These are phyloP conservation scores for Podaxis sp. DNA, from an alignment of 768 basidiomycete genomes.

Conservation along the genomic window DNA sequence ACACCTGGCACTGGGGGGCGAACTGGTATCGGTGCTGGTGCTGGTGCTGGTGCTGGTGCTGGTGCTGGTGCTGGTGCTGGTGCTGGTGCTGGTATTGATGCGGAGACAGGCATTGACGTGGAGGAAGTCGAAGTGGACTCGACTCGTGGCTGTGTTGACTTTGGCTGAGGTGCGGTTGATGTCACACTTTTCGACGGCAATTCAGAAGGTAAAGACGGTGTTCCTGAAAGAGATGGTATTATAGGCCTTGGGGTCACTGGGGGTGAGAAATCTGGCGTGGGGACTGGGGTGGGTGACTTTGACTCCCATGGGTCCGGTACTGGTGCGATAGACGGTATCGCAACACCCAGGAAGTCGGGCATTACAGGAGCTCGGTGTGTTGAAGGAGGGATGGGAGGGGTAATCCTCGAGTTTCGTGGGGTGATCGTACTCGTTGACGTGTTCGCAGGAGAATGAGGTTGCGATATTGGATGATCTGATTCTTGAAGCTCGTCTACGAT, in stretches of 20 bases:
- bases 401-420: neutral
- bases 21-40: neutral
- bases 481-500: neutral
- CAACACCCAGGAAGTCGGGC: neutral
- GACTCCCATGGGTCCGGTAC: neutral
- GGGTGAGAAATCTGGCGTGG: neutral
- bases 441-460: neutral
- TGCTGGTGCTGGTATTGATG: neutral
- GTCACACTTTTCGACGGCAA: neutral
- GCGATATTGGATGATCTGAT: neutral
- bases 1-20: neutral
- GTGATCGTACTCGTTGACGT: conserved; percentile 3
- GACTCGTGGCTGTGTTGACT: too few relatives aligned
- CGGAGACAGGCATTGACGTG: neutral
- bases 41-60: neutral
- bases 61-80: neutral
- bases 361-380: neutral
- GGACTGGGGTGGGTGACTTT: neutral
- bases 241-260: neutral
- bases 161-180: too few relatives aligned
- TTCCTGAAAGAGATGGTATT: neutral
- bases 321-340: neutral
- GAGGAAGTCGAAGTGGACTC: neutral
- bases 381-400: neutral
- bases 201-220: neutral